Base-by-base conservation (phyloP, 2,329 filamentous ascomycete genomes). In the Tetracladium maxilliforme region DNA sequence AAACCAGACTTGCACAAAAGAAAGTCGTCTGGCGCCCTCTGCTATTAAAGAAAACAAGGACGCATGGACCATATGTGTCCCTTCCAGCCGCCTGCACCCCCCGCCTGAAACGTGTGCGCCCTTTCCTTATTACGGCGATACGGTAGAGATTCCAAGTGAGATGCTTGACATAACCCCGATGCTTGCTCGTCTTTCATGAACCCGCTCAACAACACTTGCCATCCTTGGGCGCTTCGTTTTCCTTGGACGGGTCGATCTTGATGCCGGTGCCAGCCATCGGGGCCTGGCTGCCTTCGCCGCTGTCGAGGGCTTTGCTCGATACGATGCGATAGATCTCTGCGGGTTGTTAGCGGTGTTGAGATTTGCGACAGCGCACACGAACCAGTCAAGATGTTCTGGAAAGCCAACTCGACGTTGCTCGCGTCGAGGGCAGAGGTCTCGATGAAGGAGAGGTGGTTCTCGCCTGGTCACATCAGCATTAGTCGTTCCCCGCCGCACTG, bases 351-450 rank as follows among this genome's bases (percentile, higher is more conserved):
- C 16, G 13, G 19, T n/a, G 18, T 17, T 13, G 6, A 15, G 13
- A n/a, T n/a, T n/a, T n/a, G n/a, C n/a, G 20, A 21, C 21, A 13
- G 26, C 21, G n/a, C 14, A 17, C 15, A 52, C 69, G 34, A 68
- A 94, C 87, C 87, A 49, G 90, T 98, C 51, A 98, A 66, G 50
- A 98, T 98, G 59, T 95, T 95, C 62, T 98, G 87, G 71, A 98
- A 95, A 32, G 90, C 90, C 47, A 95, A 74, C 61, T 98, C 90
- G 39, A 98, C 90, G 50, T 98, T 98, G 70, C 84, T 95, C 43
- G 90, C 90, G 51, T 98, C 90, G 44, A 98, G 76, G 36, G 90
- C 90, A 33, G 92, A 98, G 21, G 90, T 98, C 67, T 98, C 90
- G 54, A 98, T 98, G 57, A 98, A 98, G 25, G 87, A 95, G 22